These are phyloP conservation scores for Aspergillus ustus DNA, from an alignment of 2,329 filamentous ascomycete species.

Conservation along the genomic window DNA sequence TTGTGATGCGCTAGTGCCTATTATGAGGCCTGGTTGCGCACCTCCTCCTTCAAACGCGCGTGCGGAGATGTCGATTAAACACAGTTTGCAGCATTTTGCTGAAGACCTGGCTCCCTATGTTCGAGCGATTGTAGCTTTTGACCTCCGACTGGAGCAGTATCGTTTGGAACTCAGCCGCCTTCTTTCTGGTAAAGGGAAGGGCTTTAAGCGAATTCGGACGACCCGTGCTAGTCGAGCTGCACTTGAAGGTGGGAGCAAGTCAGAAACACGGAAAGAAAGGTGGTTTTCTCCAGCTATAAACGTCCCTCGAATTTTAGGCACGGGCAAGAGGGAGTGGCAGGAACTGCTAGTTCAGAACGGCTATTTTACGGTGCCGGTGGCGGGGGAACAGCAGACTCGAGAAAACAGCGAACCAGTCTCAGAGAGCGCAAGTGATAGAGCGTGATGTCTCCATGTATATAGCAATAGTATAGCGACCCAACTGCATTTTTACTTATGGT, in stretches of 20 bases:
- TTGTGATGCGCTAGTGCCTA: slow-evolving; percentile 55
- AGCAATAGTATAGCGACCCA: neutral
- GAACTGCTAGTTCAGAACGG: slow-evolving; percentile 38
- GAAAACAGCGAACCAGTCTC: slow-evolving; percentile 23
- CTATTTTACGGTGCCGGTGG: slow-evolving; percentile 34
- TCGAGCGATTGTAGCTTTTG: slow-evolving; percentile 80
- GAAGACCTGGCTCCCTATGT: slow-evolving; percentile 87
- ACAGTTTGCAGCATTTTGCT: slow-evolving; percentile 66
- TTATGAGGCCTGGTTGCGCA: slow-evolving; percentile 49
- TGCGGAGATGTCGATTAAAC: slow-evolving; percentile 73
- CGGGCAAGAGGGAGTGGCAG: slow-evolving; percentile 56
- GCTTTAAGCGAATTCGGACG: slow-evolving; percentile 65
- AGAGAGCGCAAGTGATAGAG: slow-evolving; percentile 26
- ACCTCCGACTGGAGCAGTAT: slow-evolving; percentile 71
- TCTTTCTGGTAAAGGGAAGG: slow-evolving; percentile 60
- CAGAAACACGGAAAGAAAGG: slow-evolving; percentile 68
- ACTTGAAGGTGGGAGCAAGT: slow-evolving; percentile 72
- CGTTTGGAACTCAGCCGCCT: slow-evolving; percentile 66
- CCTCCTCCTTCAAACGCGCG: slow-evolving; percentile 40
- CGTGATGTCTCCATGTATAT: neutral
- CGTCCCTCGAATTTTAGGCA: slow-evolving; percentile 66
- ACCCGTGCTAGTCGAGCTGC: slow-evolving; percentile 78
- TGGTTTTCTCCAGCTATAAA: slow-evolving; percentile 72
- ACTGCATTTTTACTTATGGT: neutral
- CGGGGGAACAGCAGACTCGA: slow-evolving; percentile 19